Evolutionary conservation across 371 early-diverging fungal species (phyloP).

Genomic region (Parasitella parasitica): DNA sequence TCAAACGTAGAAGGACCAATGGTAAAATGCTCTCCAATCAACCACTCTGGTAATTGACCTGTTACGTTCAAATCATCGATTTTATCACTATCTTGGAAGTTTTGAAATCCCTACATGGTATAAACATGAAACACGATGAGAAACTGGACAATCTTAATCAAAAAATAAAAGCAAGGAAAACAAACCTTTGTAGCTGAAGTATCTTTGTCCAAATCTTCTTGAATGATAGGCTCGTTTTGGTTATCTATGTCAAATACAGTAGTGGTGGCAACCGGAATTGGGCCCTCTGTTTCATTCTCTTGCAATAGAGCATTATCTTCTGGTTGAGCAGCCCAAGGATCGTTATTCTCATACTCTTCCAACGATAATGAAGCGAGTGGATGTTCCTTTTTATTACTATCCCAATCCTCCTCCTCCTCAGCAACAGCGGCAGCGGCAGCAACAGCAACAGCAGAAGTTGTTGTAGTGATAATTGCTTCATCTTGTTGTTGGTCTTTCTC

Average conservation of each 20-base stretch:
- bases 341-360: conserved; percentile 10
- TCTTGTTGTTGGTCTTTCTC: neutral
- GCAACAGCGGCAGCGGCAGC: no score
- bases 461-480: neutral
- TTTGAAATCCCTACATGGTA: conserved; percentile 40
- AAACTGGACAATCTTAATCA: neutral
- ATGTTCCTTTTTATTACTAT: conserved; percentile 3
- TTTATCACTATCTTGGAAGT: conserved; percentile 36
- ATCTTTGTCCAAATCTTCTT: conserved; percentile 6
- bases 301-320: neutral
- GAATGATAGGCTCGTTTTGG: neutral
- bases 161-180: neutral
- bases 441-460: no score
- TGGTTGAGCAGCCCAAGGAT: conserved; percentile 15
- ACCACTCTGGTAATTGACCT: conserved; percentile 64
- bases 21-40: conserved; percentile 63
- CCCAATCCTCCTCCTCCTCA: neutral
- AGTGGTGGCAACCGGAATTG: conserved; percentile 4
- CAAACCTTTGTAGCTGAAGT: conserved; percentile 19
- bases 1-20: conserved; percentile 65
- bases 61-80: conserved; percentile 40
- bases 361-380: conserved; percentile 8
- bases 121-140: neutral
- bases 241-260: neutral
- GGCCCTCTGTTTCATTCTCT: neutral